Evolutionary conservation across 1,284 basidiomycete species (phyloP).

Genomic region (Schizopora paradoxa): DNA sequence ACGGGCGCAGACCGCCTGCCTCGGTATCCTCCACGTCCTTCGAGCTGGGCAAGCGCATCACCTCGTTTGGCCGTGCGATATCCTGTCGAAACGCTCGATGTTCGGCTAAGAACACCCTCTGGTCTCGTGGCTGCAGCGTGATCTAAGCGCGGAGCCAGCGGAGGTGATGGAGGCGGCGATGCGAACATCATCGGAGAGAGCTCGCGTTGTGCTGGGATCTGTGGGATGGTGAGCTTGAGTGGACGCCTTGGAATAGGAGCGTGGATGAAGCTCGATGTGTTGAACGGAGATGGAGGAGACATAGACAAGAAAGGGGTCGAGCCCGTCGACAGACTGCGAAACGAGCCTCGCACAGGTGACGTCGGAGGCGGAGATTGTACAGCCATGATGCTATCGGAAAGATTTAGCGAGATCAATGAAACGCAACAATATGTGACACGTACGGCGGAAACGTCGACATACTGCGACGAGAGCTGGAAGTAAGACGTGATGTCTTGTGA

Average conservation of each 20-base stretch:
- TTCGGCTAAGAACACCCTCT: slow-evolving; percentile 11
- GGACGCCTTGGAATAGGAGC: slow-evolving; percentile 1
- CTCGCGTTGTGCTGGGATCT: slow-evolving; percentile 8
- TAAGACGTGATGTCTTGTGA: neutral
- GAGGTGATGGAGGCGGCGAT: slow-evolving; percentile 18
- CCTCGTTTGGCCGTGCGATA: slow-evolving; percentile 32
- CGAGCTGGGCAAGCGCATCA: slow-evolving; percentile 57
- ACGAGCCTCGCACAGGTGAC: slow-evolving; percentile 3
- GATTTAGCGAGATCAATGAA: neutral
- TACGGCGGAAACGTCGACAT: no score
- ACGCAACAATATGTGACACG: slow-evolving; percentile 8
- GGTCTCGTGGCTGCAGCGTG: slow-evolving; percentile 6
- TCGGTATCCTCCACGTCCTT: slow-evolving; percentile 39
- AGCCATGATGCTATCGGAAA: neutral
- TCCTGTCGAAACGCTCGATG: slow-evolving; percentile 22
- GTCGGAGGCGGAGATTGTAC: neutral
- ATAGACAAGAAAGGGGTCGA: no score
- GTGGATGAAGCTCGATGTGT: slow-evolving; percentile 2
- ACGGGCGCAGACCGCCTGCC: slow-evolving; percentile 17
- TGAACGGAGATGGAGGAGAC: slow-evolving; percentile 14
- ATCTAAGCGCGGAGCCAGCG: slow-evolving; percentile 1
- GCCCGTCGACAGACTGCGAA: no score
- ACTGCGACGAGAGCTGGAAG: no score
- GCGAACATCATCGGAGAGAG: slow-evolving; percentile 16
- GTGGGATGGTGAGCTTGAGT: slow-evolving; percentile 15